Conservation (phyloP, 2,329 filamentous ascomycete species). For the Alternaria metachromatica region DNA sequence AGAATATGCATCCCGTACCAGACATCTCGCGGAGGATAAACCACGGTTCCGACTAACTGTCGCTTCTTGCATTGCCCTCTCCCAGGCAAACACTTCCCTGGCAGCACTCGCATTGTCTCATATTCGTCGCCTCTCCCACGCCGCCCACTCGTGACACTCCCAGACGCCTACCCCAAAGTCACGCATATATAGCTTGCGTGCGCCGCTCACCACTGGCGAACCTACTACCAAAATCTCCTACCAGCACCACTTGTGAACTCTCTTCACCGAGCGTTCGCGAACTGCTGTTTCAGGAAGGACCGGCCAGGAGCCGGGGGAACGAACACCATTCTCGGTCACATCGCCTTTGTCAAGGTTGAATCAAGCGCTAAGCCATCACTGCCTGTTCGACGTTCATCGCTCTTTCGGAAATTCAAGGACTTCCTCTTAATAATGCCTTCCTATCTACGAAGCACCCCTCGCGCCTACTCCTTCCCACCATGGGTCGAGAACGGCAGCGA, state of each 20-base stretch:
- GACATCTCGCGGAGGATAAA: conserved; percentile 32
- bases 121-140: conserved; percentile 24
- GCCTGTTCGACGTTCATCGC: conserved; percentile 29
- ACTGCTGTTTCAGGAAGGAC: conserved; percentile 34
- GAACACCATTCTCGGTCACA: conserved; percentile 23
- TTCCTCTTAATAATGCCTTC: conserved; percentile 44
- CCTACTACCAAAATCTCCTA: conserved; percentile 23
- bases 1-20: conserved; percentile 19
- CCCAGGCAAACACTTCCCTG: conserved; percentile 37
- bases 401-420: conserved; percentile 30
- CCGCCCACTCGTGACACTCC: conserved; percentile 40
- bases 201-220: conserved; percentile 23
- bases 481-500: conserved; percentile 39
- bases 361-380: conserved; percentile 31
- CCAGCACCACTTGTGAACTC: conserved; percentile 23
- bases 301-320: conserved; percentile 40
- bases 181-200: conserved; percentile 38
- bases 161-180: conserved; percentile 36
- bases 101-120: conserved; percentile 41
- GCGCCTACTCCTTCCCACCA: conserved; percentile 47
- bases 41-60: conserved; percentile 16
- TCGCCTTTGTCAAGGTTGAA: conserved; percentile 35
- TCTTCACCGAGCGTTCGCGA: conserved; percentile 19
- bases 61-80: conserved; percentile 24
- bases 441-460: conserved; percentile 33